Evolutionary conservation across 139 green algal species (phyloP), one percentile per base, ranked within the genome.

Genomic region (Coelastrella sp.): DNA sequence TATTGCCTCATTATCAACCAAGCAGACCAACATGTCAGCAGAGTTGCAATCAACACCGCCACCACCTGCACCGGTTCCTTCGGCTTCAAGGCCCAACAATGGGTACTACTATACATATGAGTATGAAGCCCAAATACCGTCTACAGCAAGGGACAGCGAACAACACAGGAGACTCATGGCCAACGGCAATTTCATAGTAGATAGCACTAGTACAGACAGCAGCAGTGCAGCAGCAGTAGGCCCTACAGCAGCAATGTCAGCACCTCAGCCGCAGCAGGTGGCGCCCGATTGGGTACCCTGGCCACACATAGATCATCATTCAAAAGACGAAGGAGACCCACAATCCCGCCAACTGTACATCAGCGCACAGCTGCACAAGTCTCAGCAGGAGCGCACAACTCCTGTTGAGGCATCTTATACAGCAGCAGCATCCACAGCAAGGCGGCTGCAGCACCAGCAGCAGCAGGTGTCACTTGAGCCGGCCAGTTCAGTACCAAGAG

Each of bases 81-180:
- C 81, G 7, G 58, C n/a, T 10, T 57, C 70, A 22, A 11, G 19
- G 17, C 17, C 68, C 68, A 27, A 0, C 19, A 27, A 76, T 59
- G 85, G 84, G 85, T 89, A 89, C 57, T 89, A 81, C 19, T 89
- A 89, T 73, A 83, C 70, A 5, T 89, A 89, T 74, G 85, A 89
- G 72, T 89, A 89, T 72, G 85, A 89, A 56, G 74, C 73, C 1
- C 11, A 61, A 58, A 63, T 66, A 22, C 75, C 73, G 78, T 12
- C 35, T 6, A 72, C 82, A 78, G 82, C 17, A 81, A 88, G 17
- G 17, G n/a, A 27, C 63, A 88, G 82, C 58, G 81, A 8, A 7
- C 70, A 9, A 0, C 63, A 57, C 49, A 88, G 68, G 12, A 66
- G 59, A 66, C 56, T 84, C 7, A 10, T 66, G 68, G 19, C 68